phyloP scores from a whole-genome alignment of 306 rosid species.

The Vicia villosa region DNA sequence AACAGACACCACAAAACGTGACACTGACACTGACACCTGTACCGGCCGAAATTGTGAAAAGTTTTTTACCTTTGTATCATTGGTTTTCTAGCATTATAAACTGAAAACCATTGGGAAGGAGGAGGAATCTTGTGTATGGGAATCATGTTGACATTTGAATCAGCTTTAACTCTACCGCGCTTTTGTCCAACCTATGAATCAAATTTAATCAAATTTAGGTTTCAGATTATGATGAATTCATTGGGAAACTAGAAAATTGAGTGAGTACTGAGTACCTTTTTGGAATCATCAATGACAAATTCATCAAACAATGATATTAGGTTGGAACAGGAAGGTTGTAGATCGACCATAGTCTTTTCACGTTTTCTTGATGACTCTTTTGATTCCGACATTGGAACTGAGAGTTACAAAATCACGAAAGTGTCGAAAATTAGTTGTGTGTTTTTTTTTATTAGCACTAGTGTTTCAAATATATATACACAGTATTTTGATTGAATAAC shows the following conservation, averaged over 20 bases:
- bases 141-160: conserved; percentile 73
- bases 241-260: neutral
- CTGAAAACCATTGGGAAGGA: conserved; percentile 94
- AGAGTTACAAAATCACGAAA: too few species aligned
- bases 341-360: conserved; percentile 72
- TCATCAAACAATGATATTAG: conserved; percentile 82
- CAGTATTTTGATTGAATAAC: too few species aligned
- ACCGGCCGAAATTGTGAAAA: too few species aligned
- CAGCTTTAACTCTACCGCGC: conserved; percentile 77
- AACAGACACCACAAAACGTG: too few species aligned
- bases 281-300: conserved; percentile 84
- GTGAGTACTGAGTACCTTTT: conserved; percentile 64
- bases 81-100: conserved; percentile 84
- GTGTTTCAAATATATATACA: too few species aligned
- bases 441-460: too few species aligned
- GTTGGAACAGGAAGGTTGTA: conserved; percentile 87
- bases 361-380: too few species aligned
- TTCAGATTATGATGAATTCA: neutral
- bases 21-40: too few species aligned
- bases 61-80: conserved; percentile 91
- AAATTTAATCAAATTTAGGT: conserved; percentile 34
- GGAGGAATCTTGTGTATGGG: conserved; percentile 92
- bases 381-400: too few species aligned
- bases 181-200: conserved; percentile 86
- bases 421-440: too few species aligned